These are phyloP conservation scores for Ophiostoma triangulosporum DNA, from an alignment of 2,329 filamentous ascomycete species.

Conservation along the genomic window DNA sequence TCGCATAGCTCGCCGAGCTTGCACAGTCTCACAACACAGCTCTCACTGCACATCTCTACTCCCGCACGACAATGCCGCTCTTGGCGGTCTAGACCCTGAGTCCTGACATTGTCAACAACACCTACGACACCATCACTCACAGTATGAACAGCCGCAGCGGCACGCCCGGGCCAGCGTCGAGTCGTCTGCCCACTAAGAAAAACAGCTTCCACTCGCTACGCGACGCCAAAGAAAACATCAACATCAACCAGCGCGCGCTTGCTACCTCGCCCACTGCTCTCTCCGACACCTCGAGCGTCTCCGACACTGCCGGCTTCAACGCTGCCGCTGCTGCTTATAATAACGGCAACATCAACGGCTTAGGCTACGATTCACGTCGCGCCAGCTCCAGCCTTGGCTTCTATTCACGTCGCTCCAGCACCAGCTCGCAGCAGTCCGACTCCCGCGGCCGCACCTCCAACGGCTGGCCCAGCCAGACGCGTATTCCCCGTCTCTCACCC, in stretches of 20 bases:
- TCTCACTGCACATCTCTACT: no score
- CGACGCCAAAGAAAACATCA: conserved; percentile 6
- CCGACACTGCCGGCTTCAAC: background rate
- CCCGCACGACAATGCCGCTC: conserved; percentile 1
- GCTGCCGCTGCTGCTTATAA: no score
- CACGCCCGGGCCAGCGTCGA: background rate
- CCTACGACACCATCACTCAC: background rate
- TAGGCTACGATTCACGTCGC: conserved; percentile 12
- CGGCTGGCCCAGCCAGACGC: conserved; percentile 13
- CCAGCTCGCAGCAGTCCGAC: conserved; percentile 15
- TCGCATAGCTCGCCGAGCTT: no score
- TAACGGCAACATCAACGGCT: background rate
- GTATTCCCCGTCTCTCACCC: conserved; percentile 20
- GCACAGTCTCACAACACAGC: no score
- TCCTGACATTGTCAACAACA: background rate
- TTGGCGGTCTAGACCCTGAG: background rate
- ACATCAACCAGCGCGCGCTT: background rate
- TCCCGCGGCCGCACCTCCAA: conserved; percentile 6
- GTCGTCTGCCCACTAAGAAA: conserved; percentile 6
- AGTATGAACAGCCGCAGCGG: background rate
- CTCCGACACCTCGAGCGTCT: conserved; percentile 9
- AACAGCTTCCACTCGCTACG: conserved; percentile 11
- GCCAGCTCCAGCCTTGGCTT: background rate
- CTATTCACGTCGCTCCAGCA: conserved; percentile 15
- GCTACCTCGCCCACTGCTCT: conserved; percentile 6